phyloP scores from a whole-genome alignment of 2,329 filamentous ascomycete species.

The Rosellinia necatrix region DNA sequence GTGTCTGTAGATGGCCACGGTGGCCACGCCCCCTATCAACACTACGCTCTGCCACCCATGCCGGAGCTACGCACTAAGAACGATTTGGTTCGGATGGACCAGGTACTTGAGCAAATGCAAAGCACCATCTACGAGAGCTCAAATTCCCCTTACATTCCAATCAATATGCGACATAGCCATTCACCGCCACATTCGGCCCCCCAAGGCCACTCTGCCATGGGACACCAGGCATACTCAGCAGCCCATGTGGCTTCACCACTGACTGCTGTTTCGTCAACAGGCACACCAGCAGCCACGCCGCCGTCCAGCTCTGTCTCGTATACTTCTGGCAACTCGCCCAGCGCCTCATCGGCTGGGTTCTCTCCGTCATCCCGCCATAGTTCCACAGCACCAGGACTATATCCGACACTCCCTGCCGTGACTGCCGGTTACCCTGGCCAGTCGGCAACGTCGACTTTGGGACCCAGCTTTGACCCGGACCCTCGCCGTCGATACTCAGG shows the following conservation, averaged over 20 bases:
- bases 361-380: slow-evolving; percentile 69
- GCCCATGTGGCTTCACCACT: slow-evolving; percentile 66
- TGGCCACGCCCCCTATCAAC: slow-evolving; percentile 64
- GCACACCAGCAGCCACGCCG: slow-evolving; percentile 78
- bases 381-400: slow-evolving; percentile 66
- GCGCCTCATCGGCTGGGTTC: slow-evolving; percentile 71
- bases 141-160: slow-evolving; percentile 67
- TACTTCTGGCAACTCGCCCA: slow-evolving; percentile 76
- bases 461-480: slow-evolving; percentile 66
- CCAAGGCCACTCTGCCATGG: slow-evolving; percentile 44
- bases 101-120: slow-evolving; percentile 94
- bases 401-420: slow-evolving; percentile 75
- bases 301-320: slow-evolving; percentile 78
- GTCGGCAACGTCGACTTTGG: slow-evolving; percentile 72
- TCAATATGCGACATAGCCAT: slow-evolving; percentile 62
- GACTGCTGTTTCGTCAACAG: slow-evolving; percentile 62
- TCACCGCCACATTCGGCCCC: slow-evolving; percentile 47
- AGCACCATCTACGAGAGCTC: slow-evolving; percentile 94
- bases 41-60: slow-evolving; percentile 88
- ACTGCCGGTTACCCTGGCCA: slow-evolving; percentile 71
- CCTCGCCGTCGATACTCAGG: slow-evolving; percentile 69
- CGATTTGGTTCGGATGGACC: slow-evolving; percentile 91
- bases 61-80: slow-evolving; percentile 89
- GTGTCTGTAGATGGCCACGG: slow-evolving; percentile 60
- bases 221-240: slow-evolving; percentile 49